These are phyloP conservation scores for Litsea cubeba DNA, from an alignment of 164 flowering plant genomes.

Conservation along the genomic window DNA sequence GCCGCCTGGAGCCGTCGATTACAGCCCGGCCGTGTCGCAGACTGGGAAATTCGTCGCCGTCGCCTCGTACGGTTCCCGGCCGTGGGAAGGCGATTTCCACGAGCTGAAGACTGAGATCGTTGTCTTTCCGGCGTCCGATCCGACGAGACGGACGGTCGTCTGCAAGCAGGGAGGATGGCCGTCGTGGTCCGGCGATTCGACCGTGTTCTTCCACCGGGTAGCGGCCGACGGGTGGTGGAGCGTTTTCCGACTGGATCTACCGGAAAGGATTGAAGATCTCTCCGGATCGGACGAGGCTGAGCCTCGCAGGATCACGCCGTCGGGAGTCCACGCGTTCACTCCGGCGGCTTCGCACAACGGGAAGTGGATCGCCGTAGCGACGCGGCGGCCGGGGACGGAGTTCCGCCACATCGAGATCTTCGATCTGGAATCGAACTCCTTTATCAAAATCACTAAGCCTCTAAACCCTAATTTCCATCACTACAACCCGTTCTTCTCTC, in stretches of 20 bases:
- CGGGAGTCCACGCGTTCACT: slow-evolving; percentile 80
- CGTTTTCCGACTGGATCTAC: slow-evolving; percentile 47
- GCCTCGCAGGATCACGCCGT: slow-evolving; percentile 58
- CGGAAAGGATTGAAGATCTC: slow-evolving; percentile 16
- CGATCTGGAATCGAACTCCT: slow-evolving; percentile 36
- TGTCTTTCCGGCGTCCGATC: slow-evolving; percentile 52
- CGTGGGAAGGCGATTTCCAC: slow-evolving; percentile 75
- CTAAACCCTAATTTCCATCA: slow-evolving; percentile 63
- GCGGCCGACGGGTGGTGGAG: slow-evolving; percentile 97
- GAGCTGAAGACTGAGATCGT: slow-evolving; percentile 64
- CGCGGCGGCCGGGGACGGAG: slow-evolving; percentile 46
- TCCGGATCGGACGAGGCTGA: not conserved
- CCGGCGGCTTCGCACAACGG: slow-evolving; percentile 60
- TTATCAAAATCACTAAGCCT: slow-evolving; percentile 46
- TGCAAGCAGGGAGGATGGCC: slow-evolving; percentile 81
- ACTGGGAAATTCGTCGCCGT: slow-evolving; percentile 67
- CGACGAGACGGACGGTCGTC: slow-evolving; percentile 34
- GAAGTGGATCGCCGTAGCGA: slow-evolving; percentile 59
- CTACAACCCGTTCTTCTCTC: slow-evolving; percentile 82
- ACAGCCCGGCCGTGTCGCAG: slow-evolving; percentile 66
- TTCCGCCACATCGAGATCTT: slow-evolving; percentile 76
- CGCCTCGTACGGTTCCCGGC: slow-evolving; percentile 65
- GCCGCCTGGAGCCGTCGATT: slow-evolving; percentile 60
- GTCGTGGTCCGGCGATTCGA: slow-evolving; percentile 70
- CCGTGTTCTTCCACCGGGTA: slow-evolving; percentile 64